A percentile compares a stretch with the other conserved stretches of the same genome.
Evolutionary conservation across 2,329 filamentous ascomycete species (phyloP).

Genomic region (Aspergillus neoniger): DNA sequence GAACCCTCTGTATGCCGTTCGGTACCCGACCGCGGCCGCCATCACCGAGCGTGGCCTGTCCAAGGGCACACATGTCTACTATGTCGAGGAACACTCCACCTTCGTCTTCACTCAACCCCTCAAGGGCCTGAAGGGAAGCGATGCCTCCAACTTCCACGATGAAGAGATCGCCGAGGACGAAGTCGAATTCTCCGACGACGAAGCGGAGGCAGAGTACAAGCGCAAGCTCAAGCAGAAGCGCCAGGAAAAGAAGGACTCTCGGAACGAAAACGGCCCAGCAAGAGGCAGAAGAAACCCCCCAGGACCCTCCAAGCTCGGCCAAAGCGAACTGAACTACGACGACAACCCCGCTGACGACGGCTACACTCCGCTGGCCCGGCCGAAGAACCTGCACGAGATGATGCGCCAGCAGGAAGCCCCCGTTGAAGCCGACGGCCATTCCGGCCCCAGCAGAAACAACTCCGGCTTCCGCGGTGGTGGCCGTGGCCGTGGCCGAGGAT

Average conservation of each 20-base stretch:
- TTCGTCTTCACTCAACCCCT: slow-evolving; percentile 87
- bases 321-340: slow-evolving; percentile 63
- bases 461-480: slow-evolving; percentile 48
- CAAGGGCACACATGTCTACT: slow-evolving; percentile 73
- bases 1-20: slow-evolving; percentile 81
- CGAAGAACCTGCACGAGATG: slow-evolving; percentile 61
- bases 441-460: slow-evolving; percentile 29
- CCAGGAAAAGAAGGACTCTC: slow-evolving; percentile 54
- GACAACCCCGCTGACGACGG: slow-evolving; percentile 57
- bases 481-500: slow-evolving; percentile 47
- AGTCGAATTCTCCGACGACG: slow-evolving; percentile 94
- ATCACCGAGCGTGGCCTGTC: slow-evolving; percentile 67
- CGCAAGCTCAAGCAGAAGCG: slow-evolving; percentile 68
- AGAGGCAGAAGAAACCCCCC: slow-evolving; percentile 38
- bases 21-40: slow-evolving; percentile 69
- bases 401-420: slow-evolving; percentile 45
- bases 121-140: slow-evolving; percentile 78
- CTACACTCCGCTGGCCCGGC: slow-evolving; percentile 71
- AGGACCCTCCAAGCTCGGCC: slow-evolving; percentile 42
- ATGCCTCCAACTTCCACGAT: slow-evolving; percentile 92
- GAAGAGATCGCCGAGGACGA: slow-evolving; percentile 86
- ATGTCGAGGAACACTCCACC: slow-evolving; percentile 73
- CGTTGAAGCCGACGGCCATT: slow-evolving; percentile 33
- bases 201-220: slow-evolving; percentile 85
- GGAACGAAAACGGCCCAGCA: slow-evolving; percentile 42